Percentiles rank a stretch among this genome's conserved stretches.
Conservation (phyloP, 1,139 yeast genomes). For the Yamadazyma sp. region DNA sequence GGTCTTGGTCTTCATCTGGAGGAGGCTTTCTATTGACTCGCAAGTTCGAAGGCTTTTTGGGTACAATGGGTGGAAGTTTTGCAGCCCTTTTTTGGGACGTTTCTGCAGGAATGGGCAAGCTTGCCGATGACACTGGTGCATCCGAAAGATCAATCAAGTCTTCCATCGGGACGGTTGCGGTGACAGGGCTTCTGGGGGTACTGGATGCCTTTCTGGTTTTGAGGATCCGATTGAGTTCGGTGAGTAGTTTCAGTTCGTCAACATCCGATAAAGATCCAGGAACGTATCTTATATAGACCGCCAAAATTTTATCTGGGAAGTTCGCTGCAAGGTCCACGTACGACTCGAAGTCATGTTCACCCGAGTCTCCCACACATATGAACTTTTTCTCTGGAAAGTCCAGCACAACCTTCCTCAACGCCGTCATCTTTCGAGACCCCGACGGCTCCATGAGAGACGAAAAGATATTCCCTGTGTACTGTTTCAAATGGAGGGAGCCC, state of each 20-base stretch:
- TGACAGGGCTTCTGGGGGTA: neutral
- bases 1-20: neutral
- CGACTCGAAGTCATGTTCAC: conserved; percentile 93
- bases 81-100: conserved; percentile 14
- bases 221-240: conserved; percentile 28
- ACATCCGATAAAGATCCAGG: conserved; percentile 62
- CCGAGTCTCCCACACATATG: conserved; percentile 89
- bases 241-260: conserved; percentile 42
- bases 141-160: conserved; percentile 40
- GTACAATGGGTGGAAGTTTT: conserved; percentile 40
- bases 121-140: conserved; percentile 11
- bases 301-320: conserved; percentile 64
- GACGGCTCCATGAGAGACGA: conserved; percentile 86
- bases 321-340: conserved; percentile 67
- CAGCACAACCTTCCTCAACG: conserved; percentile 59
- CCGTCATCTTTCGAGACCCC: conserved; percentile 70
- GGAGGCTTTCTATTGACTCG: conserved; percentile 14
- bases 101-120: conserved; percentile 2
- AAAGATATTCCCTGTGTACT: conserved; percentile 77
- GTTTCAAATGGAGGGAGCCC: conserved; percentile 83
- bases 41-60: conserved; percentile 37
- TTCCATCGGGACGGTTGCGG: conserved; percentile 13
- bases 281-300: conserved; percentile 81
- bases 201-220: conserved; percentile 4
- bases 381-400: conserved; percentile 82